Evolutionary conservation across 176 grass and related monocot genomes (phyloP).

Genomic region (Aegilops tauschii): DNA sequence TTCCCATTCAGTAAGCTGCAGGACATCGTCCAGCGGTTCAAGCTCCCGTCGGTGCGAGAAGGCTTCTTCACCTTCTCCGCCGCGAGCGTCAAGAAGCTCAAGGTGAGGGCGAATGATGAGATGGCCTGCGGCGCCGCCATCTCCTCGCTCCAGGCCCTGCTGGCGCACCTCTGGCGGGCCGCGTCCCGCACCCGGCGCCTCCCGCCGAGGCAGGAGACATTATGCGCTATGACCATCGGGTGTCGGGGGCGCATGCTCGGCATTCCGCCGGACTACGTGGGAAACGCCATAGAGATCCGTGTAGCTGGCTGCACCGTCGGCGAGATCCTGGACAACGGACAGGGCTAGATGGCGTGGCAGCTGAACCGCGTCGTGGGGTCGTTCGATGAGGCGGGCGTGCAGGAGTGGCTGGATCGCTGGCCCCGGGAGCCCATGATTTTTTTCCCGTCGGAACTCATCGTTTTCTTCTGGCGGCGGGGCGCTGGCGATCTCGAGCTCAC

Average conservation of each 20-base stretch:
- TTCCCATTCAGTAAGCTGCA: not conserved
- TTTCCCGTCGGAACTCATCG: too few species aligned
- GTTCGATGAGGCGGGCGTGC: not conserved
- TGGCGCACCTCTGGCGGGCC: not conserved
- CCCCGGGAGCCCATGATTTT: not conserved
- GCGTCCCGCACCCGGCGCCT: not conserved
- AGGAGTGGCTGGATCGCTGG: not conserved
- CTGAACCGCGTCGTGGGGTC: not conserved
- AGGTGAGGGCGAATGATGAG: not conserved
- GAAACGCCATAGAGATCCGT: too few species aligned
- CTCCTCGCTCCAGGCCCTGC: not conserved
- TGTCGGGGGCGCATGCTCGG: too few species aligned
- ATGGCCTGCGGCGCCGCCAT: not conserved
- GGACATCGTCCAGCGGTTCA: not conserved
- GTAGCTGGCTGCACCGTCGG: too few species aligned
- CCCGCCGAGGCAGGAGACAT: too few species aligned
- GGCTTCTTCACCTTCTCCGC: not conserved
- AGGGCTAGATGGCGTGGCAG: too few species aligned
- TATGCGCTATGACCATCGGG: too few species aligned
- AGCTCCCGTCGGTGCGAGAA: not conserved
- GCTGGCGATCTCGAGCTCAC: too few species aligned
- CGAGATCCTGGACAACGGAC: too few species aligned
- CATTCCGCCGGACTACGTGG: too few species aligned
- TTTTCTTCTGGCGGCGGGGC: too few species aligned
- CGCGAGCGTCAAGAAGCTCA: not conserved